Conservation (phyloP, 192 early-diverging fungal species). For the Backusella luteola region DNA sequence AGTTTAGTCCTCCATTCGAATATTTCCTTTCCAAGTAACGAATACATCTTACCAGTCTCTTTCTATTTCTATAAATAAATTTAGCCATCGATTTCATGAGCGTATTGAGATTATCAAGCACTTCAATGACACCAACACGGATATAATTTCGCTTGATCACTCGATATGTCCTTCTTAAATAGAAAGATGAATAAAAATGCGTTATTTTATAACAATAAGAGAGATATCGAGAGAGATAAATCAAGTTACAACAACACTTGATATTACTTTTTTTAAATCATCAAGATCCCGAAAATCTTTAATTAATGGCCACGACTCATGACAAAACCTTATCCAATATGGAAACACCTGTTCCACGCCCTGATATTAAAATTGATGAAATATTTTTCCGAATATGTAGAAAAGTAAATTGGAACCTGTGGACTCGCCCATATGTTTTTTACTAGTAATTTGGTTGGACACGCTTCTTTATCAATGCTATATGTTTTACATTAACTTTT, state of each 20-base stretch:
- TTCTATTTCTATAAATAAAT: no score
- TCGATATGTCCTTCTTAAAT: no score
- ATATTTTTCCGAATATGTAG: not conserved
- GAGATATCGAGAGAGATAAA: no score
- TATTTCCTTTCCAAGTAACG: not conserved
- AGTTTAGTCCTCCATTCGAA: not conserved
- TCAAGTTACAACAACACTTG: not conserved
- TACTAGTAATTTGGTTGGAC: not conserved
- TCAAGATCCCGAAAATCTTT: not conserved
- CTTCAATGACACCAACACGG: no score
- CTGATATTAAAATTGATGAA: not conserved
- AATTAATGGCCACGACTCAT: not conserved
- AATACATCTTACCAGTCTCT: not conserved
- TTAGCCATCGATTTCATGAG: no score
- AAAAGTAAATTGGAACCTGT: not conserved
- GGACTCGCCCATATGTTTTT: not conserved
- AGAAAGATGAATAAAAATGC: no score
- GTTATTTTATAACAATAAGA: no score
- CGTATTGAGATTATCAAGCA: no score
- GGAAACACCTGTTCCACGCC: not conserved
- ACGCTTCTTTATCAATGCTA: not conserved
- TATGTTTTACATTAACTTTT: no score
- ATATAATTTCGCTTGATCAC: no score
- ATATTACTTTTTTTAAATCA: not conserved
- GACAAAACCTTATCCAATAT: not conserved